Percentiles rank a stretch among this genome's conserved stretches.
Evolutionary conservation across 768 basidiomycete genomes (phyloP).

Genomic region (Leucocoprinus sp.): DNA sequence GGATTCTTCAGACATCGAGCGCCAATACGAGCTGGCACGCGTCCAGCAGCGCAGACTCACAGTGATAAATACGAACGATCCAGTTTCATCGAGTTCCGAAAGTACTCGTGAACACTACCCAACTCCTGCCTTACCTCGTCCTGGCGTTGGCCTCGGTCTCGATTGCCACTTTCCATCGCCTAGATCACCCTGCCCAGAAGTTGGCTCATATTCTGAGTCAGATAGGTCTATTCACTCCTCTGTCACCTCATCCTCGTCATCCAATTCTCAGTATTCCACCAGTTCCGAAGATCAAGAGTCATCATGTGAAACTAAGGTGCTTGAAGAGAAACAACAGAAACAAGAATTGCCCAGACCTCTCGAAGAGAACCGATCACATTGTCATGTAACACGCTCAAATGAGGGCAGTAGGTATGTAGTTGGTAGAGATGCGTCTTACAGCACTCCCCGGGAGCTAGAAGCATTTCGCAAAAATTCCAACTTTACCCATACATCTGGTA

Average conservation of each 20-base stretch:
- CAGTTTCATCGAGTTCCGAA: conserved; percentile 26
- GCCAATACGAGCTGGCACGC: conserved; percentile 29
- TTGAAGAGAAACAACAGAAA: neutral
- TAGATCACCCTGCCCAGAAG: neutral
- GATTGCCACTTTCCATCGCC: conserved; percentile 15
- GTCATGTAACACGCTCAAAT: neutral
- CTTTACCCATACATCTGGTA: neutral
- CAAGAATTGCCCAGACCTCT: neutral
- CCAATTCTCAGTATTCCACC: conserved; percentile 1
- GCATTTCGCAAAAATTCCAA: neutral
- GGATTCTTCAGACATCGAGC: conserved; percentile 39
- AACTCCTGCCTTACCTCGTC: neutral
- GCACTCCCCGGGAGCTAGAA: conserved; percentile 17
- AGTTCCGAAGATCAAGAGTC: neutral
- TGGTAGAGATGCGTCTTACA: conserved; percentile 29
- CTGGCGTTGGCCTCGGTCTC: conserved; percentile 15
- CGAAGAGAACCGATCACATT: no score
- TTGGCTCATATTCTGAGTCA: neutral
- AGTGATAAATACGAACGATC: conserved; percentile 36
- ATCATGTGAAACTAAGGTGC: neutral
- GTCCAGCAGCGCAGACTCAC: conserved; percentile 33
- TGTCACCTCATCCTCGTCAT: neutral
- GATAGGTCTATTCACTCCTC: neutral
- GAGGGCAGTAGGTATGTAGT: conserved; percentile 16
- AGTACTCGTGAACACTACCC: conserved; percentile 15